Base-by-base conservation (phyloP, 1,284 basidiomycete species). In the Microbotryomycetes sp. region DNA sequence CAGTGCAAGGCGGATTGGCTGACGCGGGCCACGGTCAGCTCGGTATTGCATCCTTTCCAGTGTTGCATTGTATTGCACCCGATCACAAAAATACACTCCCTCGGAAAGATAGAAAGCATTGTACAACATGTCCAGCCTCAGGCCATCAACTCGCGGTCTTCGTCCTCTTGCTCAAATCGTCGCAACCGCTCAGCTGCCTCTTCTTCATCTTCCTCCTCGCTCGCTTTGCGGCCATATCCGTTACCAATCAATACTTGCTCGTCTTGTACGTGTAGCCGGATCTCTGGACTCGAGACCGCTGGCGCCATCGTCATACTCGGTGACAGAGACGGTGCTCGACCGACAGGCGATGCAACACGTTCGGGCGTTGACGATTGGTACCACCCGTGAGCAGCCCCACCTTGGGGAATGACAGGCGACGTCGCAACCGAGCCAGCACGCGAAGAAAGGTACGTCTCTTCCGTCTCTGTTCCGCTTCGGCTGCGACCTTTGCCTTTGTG, bases 71-170 rank as follows among this genome's bases (percentile, higher is more conserved):
- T n/a, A n/a, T n/a, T n/a, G n/a, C n/a, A n/a, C n/a, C n/a, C n/a
- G n/a, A n/a, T n/a, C n/a, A n/a, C n/a, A n/a, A n/a, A n/a, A n/a
- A n/a, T n/a, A n/a, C n/a, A n/a, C n/a, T n/a, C n/a, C n/a, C n/a
- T n/a, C n/a, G n/a, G n/a, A n/a, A n/a, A n/a, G n/a, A n/a, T n/a
- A n/a, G n/a, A n/a, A n/a, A n/a, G n/a, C n/a, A n/a, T n/a, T n/a
- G n/a, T n/a, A n/a, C n/a, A n/a, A n/a, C n/a, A n/a, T n/a, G n/a
- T n/a, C n/a, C 35, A 27, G 23, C 6, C 50, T 51, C 53, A 64
- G 0, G 48, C 65, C 65, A 66, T 64, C 24, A 64, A 28, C 49
- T 64, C 65, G 15, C 60, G 29, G 51, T 66, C 65, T 35, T 66
- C 62, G n/a, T 64, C 57, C 4, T 64, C 62, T 26, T 54, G 23